Percentiles rank a stretch among this genome's conserved stretches.
Evolutionary conservation across 2,329 filamentous ascomycete species (phyloP).

Genomic region (Exophiala aquamarina): DNA sequence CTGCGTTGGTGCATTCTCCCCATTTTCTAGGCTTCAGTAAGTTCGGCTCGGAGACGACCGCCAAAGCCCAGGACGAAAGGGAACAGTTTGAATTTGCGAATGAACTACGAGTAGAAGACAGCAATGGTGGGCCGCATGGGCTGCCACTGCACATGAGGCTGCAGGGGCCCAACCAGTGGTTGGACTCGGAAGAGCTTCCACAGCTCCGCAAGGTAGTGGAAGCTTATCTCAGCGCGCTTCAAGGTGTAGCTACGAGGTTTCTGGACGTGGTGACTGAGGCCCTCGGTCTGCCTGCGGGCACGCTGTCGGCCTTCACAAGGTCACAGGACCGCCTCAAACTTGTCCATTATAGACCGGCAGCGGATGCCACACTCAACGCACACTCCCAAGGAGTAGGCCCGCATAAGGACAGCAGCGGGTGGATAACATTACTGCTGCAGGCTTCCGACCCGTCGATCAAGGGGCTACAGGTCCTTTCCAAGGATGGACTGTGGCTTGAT

Average conservation of each 20-base stretch:
- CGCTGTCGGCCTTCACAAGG: constrained; percentile 55
- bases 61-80: constrained; percentile 51
- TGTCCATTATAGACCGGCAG: constrained; percentile 38
- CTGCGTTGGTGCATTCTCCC: constrained; percentile 49
- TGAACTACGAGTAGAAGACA: constrained; percentile 41
- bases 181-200: constrained; percentile 13
- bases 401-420: constrained; percentile 51
- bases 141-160: constrained; percentile 44
- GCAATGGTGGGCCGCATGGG: constrained; percentile 21
- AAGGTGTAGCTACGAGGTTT: constrained; percentile 53
- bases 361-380: constrained; percentile 30
- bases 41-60: constrained; percentile 57
- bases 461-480: constrained; percentile 49
- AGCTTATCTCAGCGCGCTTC: constrained; percentile 54
- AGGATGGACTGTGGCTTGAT: constrained; percentile 46
- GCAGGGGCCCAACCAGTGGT: constrained; percentile 54
- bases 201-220: constrained; percentile 41
- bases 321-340: constrained; percentile 56
- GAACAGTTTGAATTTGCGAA: constrained; percentile 61
- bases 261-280: constrained; percentile 58
- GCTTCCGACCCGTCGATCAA: constrained; percentile 52
- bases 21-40: constrained; percentile 63
- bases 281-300: constrained; percentile 49
- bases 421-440: constrained; percentile 63
- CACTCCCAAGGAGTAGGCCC: constrained; percentile 53